phyloP scores from a whole-genome alignment of 2,329 filamentous ascomycete genomes.

The Stachybotrys elegans region DNA sequence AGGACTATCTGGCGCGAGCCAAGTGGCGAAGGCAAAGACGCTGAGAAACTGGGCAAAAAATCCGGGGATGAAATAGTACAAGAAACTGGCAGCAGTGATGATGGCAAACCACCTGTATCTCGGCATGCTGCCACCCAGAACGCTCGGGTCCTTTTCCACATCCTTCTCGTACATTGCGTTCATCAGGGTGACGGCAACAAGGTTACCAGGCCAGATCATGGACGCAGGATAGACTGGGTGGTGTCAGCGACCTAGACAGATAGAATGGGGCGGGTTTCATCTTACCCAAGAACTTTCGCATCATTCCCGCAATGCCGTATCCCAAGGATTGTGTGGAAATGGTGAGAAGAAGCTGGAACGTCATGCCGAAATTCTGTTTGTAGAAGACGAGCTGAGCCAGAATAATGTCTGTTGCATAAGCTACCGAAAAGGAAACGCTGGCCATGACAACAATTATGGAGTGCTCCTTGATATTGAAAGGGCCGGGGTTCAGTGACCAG shows the following conservation, averaged over 20 bases:
- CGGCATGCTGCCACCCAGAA: constrained; percentile 60
- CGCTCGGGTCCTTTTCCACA: constrained; percentile 40
- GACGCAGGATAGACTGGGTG: constrained; percentile 54
- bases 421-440: constrained; percentile 63
- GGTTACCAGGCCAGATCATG: constrained; percentile 69
- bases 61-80: constrained; percentile 66
- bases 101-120: constrained; percentile 61
- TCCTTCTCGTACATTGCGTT: constrained; percentile 66
- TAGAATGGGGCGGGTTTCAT: neutral
- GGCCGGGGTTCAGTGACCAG: constrained; percentile 60
- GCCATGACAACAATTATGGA: constrained; percentile 66
- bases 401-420: constrained; percentile 71
- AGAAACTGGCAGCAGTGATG: constrained; percentile 51
- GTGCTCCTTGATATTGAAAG: constrained; percentile 69
- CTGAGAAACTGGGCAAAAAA: constrained; percentile 65
- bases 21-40: constrained; percentile 66
- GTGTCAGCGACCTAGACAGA: constrained; percentile 5
- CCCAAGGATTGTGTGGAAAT: constrained; percentile 66
- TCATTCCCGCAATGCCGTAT: constrained; percentile 64
- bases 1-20: constrained; percentile 64
- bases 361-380: constrained; percentile 61
- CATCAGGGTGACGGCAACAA: constrained; percentile 63
- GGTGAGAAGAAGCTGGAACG: constrained; percentile 61
- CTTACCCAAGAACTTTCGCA: constrained; percentile 58
- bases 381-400: constrained; percentile 69